phyloP scores from a whole-genome alignment of 2,329 filamentous ascomycete genomes.

The Xylaria sp. region DNA sequence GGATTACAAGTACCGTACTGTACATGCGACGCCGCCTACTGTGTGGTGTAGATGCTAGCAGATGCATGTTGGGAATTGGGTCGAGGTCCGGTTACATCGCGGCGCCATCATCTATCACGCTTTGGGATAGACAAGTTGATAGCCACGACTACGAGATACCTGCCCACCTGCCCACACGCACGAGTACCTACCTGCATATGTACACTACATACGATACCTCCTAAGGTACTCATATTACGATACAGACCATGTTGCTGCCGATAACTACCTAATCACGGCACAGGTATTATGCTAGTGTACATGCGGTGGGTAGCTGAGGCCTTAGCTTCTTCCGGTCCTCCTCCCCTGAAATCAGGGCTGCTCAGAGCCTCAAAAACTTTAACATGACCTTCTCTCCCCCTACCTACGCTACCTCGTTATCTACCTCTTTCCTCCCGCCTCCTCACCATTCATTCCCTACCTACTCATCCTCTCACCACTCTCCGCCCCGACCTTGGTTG shows the following conservation, averaged over 20 bases:
- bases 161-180: too few relatives aligned
- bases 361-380: slow-evolving; percentile 11
- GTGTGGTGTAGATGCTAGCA: neutral
- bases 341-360: neutral
- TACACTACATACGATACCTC: too few relatives aligned
- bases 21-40: neutral
- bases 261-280: neutral
- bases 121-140: neutral
- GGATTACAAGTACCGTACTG: neutral
- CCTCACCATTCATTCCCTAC: too few relatives aligned
- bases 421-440: neutral
- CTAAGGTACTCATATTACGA: too few relatives aligned
- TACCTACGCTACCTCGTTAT: neutral
- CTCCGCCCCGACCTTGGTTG: too few relatives aligned
- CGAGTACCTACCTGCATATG: too few relatives aligned
- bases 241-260: neutral
- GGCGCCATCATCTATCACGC: neutral
- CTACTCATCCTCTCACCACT: too few relatives aligned
- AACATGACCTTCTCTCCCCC: neutral
- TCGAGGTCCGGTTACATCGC: neutral
- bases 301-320: slow-evolving; percentile 6
- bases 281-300: neutral
- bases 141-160: neutral
- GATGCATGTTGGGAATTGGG: neutral
- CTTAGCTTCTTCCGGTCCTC: slow-evolving; percentile 4